phyloP scores from a whole-genome alignment of 2,329 filamentous ascomycete species.

The Neonectria punicea region DNA sequence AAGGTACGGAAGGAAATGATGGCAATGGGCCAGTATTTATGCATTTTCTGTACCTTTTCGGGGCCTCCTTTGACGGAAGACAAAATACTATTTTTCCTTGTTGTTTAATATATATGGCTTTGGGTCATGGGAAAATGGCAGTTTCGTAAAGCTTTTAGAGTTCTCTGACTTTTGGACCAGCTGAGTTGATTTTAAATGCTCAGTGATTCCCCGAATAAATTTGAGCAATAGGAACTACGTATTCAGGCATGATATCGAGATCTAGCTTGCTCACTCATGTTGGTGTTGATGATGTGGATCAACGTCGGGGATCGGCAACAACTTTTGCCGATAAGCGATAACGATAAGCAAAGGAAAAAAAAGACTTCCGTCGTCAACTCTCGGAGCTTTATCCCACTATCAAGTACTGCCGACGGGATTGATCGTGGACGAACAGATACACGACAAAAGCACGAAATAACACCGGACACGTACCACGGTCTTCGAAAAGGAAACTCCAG shows the following conservation, averaged over 20 bases:
- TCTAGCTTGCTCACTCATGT: neutral
- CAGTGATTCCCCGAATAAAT: neutral
- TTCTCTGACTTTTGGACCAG: neutral
- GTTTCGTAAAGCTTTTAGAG: neutral
- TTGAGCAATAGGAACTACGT: neutral
- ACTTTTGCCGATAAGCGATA: conserved; percentile 37
- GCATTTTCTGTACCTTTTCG: conserved; percentile 31
- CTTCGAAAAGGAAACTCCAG: conserved; percentile 12
- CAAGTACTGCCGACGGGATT: neutral
- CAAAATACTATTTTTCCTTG: conserved; percentile 33
- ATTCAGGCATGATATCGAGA: no score
- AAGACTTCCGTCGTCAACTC: conserved; percentile 12
- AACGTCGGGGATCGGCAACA: conserved; percentile 36
- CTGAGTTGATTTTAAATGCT: neutral
- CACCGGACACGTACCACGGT: conserved; percentile 1
- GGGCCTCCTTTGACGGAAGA: conserved; percentile 39
- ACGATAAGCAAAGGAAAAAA: conserved; percentile 29
- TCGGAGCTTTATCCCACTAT: conserved; percentile 24
- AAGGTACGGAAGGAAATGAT: conserved; percentile 26
- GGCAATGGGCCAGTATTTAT: conserved; percentile 24
- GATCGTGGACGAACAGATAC: conserved; percentile 1
- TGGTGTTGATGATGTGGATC: conserved; percentile 12
- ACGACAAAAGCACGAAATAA: neutral
- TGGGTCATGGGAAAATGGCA: neutral
- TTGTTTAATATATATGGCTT: conserved; percentile 2